These are phyloP conservation scores for Xylaria scruposa DNA, from an alignment of 495 filamentous ascomycete genomes.

Conservation along the genomic window DNA sequence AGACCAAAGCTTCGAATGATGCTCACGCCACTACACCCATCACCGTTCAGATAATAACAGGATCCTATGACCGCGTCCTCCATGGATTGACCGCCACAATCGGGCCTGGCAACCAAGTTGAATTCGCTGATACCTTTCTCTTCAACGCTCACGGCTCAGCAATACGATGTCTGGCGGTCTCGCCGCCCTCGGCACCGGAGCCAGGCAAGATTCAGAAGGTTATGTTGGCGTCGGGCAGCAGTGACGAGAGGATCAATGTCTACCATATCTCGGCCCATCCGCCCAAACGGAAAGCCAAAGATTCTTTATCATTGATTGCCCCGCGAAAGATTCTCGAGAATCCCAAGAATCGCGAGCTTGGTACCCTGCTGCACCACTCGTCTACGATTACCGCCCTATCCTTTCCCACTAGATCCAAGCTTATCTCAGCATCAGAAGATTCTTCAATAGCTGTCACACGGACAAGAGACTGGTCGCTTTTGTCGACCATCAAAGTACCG, in stretches of 20 bases:
- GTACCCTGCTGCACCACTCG: slow-evolving; percentile 83
- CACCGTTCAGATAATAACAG: slow-evolving; percentile 86
- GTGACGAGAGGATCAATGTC: slow-evolving; percentile 93
- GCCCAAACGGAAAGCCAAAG: slow-evolving; percentile 55
- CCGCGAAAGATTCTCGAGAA: slow-evolving; percentile 79
- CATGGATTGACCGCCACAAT: slow-evolving; percentile 88
- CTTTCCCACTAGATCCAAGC: slow-evolving; percentile 87
- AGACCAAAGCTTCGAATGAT: slow-evolving; percentile 47
- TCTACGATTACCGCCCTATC: slow-evolving; percentile 76
- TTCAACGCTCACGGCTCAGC: slow-evolving; percentile 92
- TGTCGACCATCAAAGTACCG: slow-evolving; percentile 91
- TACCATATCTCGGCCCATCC: slow-evolving; percentile 84
- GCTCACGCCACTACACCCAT: slow-evolving; percentile 43
- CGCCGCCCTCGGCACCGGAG: slow-evolving; percentile 70
- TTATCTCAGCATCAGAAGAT: slow-evolving; percentile 84
- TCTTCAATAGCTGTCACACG: slow-evolving; percentile 85
- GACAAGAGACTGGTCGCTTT: slow-evolving; percentile 84
- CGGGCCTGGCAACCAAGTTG: slow-evolving; percentile 51
- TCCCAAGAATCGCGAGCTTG: slow-evolving; percentile 84
- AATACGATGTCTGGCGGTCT: slow-evolving; percentile 88
- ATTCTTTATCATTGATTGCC: slow-evolving; percentile 64
- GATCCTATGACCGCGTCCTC: slow-evolving; percentile 92
- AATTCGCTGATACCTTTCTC: slow-evolving; percentile 93
- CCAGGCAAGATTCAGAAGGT: slow-evolving; percentile 69
- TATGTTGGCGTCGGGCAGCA: slow-evolving; percentile 85